Conservation (phyloP, 768 basidiomycete genomes). For the Rhizopogon roseolus region DNA sequence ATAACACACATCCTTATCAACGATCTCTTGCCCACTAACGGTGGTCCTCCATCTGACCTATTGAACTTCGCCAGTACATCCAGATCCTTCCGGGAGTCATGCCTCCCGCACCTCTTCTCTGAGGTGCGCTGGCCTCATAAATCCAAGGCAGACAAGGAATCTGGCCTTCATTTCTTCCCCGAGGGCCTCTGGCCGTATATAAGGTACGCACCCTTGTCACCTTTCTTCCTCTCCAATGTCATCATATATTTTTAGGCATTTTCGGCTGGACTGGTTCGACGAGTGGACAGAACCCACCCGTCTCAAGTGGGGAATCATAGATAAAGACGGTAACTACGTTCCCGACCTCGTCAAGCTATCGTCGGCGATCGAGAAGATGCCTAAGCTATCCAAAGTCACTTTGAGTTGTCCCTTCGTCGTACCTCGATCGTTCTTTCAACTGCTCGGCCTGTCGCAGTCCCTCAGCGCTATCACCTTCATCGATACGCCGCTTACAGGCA, state of each 20-base stretch:
- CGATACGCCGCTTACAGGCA: constrained; percentile 31
- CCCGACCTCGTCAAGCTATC: constrained; percentile 22
- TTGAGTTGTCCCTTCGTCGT: constrained; percentile 28
- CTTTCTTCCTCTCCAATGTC: neutral
- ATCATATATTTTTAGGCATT: constrained; percentile 16
- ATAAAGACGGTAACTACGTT: constrained; percentile 27
- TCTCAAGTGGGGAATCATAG: constrained; percentile 26
- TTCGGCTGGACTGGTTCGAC: constrained; percentile 30
- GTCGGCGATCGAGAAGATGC: constrained; percentile 22
- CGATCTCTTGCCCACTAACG: constrained; percentile 14
- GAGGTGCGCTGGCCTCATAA: constrained; percentile 29
- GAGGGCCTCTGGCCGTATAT: constrained; percentile 24
- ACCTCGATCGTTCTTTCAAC: constrained; percentile 23
- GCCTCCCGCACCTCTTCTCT: constrained; percentile 27
- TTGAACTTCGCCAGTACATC: constrained; percentile 19
- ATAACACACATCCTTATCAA: constrained; percentile 29
- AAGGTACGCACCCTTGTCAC: constrained; percentile 13
- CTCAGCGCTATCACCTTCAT: constrained; percentile 23
- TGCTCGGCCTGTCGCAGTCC: constrained; percentile 21
- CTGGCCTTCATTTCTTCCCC: constrained; percentile 25
- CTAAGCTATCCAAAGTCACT: constrained; percentile 24
- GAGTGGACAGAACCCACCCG: constrained; percentile 32
- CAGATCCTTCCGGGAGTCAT: constrained; percentile 22
- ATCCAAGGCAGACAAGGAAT: constrained; percentile 18
- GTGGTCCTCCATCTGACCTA: constrained; percentile 8